Evolutionary conservation across 2,329 filamentous ascomycete genomes (phyloP), one percentile per base, ranked within the genome.

Genomic region (Alternaria angustiovoidea): DNA sequence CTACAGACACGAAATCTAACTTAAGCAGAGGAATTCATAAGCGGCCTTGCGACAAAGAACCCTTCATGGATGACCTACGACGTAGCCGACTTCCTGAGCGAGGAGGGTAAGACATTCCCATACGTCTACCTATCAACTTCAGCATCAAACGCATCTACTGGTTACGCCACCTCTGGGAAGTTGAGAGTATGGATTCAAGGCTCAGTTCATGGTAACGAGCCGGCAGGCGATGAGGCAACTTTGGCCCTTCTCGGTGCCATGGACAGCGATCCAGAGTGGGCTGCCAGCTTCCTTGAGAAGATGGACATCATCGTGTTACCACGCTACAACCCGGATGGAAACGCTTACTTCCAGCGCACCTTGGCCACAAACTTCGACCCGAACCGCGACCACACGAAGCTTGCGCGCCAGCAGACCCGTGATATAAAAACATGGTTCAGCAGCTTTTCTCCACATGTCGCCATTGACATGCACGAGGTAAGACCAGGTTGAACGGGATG

Each of bases 341-440:
- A 78, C 12, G 66, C 68, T 1, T 79, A 73, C 59, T 79, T 79
- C 61, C 75, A 79, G 49, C 72, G 76, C 26, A 68, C 69, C 0
- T 55, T 78, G 3, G 75, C 77, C 1, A 74, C 72, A n/a, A 77
- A 77, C 58, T 76, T 73, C 54, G 77, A 79, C 52, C 72, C 74
- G 0, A 79, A 78, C 57, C 71, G 76, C 44, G 77, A 79, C 52
- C 76, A 78, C 63, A 69, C 71, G 8, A 79, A 78, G 54, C 70
- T 78, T 22, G 68, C 63, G 3, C 73, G 77, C 41, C 69, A 74
- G 51, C 76, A 79, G 47, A 77, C 76, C 0, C 69, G 74, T 14
- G 66, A 76, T 34, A 73, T 79, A 54, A 79, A 78, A 49, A 47
- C 61, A 28, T 73, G 71, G 38, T 77, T 75, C 59, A 72, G 55